Evolutionary conservation across 2,329 filamentous ascomycete genomes (phyloP).

Genomic region (Alternaria sp.): DNA sequence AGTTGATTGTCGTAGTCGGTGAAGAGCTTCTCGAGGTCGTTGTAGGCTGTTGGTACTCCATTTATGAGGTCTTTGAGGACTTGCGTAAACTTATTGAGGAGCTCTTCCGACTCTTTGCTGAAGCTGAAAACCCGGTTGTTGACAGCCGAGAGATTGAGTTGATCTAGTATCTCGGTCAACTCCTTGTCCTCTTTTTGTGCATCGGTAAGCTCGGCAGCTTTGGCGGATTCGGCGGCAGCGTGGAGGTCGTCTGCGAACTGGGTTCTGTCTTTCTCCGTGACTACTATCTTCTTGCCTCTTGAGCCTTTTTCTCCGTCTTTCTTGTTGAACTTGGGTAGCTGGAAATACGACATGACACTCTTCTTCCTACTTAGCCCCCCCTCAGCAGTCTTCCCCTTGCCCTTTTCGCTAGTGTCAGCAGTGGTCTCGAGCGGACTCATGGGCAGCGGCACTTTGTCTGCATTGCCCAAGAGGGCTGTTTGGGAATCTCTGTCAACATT

Average conservation of each 20-base stretch:
- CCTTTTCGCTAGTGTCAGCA: constrained; percentile 40
- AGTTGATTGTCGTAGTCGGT: constrained; percentile 70
- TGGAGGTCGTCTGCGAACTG: constrained; percentile 47
- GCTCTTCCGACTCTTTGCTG: constrained; percentile 81
- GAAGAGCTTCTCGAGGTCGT: constrained; percentile 78
- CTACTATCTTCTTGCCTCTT: constrained; percentile 41
- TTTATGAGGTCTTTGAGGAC: constrained; percentile 92
- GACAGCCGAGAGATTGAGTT: constrained; percentile 80
- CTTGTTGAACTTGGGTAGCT: constrained; percentile 44
- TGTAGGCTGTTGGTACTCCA: constrained; percentile 91
- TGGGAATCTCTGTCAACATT: constrained; percentile 56
- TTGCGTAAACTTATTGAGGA: constrained; percentile 84
- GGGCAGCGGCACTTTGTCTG: constrained; percentile 61
- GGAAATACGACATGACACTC: constrained; percentile 49
- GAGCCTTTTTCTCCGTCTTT: constrained; percentile 46
- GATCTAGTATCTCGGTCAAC: constrained; percentile 79
- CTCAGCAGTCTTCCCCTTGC: constrained; percentile 43
- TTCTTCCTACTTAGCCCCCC: constrained; percentile 49
- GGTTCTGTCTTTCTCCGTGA: constrained; percentile 50
- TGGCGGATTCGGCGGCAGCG: constrained; percentile 46
- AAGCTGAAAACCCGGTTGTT: constrained; percentile 88
- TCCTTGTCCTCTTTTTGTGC: constrained; percentile 71
- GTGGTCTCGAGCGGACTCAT: constrained; percentile 55
- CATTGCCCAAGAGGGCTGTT: constrained; percentile 55
- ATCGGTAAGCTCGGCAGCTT: constrained; percentile 48